These are phyloP conservation scores for Claviceps capensis DNA, from an alignment of 2,329 filamentous ascomycete species.

Conservation along the genomic window DNA sequence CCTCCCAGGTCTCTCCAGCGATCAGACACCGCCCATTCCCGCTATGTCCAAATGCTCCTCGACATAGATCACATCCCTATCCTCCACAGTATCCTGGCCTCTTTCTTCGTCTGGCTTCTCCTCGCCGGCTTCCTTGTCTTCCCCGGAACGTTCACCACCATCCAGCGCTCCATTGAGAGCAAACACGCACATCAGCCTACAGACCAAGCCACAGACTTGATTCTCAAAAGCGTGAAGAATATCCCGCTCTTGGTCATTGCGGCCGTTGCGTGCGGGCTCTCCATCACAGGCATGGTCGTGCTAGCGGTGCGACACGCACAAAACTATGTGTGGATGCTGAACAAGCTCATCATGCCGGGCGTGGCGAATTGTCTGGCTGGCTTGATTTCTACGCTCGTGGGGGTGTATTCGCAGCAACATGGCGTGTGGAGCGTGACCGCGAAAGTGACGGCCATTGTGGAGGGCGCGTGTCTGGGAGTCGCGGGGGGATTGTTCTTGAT, in stretches of 20 bases:
- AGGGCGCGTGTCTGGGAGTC: constrained; percentile 16
- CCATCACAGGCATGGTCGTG: constrained; percentile 21
- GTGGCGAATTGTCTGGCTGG: constrained; percentile 35
- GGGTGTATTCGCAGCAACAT: constrained; percentile 33
- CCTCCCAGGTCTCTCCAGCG: constrained; percentile 6
- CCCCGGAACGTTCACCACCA: constrained; percentile 35
- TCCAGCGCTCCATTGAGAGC: constrained; percentile 15
- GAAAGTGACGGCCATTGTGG: constrained; percentile 21
- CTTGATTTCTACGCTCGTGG: constrained; percentile 33
- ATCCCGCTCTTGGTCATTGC: constrained; percentile 30
- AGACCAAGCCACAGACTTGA: constrained; percentile 9
- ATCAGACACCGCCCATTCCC: constrained; percentile 18
- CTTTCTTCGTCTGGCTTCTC: constrained; percentile 29
- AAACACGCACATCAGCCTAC: constrained; percentile 7
- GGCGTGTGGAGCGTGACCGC: constrained; percentile 31
- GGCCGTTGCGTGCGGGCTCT: constrained; percentile 26
- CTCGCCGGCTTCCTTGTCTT: constrained; percentile 39
- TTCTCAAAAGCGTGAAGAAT: constrained; percentile 15
- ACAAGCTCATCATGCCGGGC: constrained; percentile 33
- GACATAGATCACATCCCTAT: constrained; percentile 30
- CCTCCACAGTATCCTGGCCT: constrained; percentile 31
- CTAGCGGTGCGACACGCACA: constrained; percentile 29
- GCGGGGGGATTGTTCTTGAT: constrained; percentile 16
- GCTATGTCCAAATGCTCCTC: constrained; percentile 33
- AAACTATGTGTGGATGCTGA: constrained; percentile 42